A percentile compares a stretch with the other conserved stretches of the same genome.
Conservation (phyloP, 345 rosid genomes). For the Isatis tinctoria region DNA sequence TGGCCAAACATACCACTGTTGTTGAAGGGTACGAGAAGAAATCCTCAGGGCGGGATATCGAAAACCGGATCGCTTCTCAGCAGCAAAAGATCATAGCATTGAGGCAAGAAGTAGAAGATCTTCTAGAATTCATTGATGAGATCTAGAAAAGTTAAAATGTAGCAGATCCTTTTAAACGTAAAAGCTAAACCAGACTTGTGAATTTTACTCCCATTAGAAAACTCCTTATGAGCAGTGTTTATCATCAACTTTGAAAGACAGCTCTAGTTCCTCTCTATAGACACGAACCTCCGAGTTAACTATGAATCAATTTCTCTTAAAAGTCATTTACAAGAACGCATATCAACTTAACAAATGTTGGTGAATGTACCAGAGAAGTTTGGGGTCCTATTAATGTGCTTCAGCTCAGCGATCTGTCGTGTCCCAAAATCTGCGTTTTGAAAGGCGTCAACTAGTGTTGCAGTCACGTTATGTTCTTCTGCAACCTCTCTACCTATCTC, state of each 20-base stretch:
- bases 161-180: background rate
- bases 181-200: background rate
- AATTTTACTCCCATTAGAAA: constrained; percentile 2
- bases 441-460: constrained; percentile 90
- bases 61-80: constrained; percentile 62
- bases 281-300: background rate
- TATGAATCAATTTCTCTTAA: background rate
- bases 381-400: constrained; percentile 83
- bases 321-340: constrained; percentile 21
- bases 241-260: constrained; percentile 14
- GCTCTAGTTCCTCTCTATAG: background rate
- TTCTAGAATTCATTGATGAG: constrained; percentile 73
- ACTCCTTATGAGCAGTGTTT: background rate
- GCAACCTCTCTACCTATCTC: constrained; percentile 73
- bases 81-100: constrained; percentile 62
- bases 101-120: constrained; percentile 87
- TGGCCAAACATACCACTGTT: constrained; percentile 47
- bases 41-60: constrained; percentile 60
- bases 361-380: constrained; percentile 88
- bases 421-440: constrained; percentile 86
- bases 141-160: constrained; percentile 35
- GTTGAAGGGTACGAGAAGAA: constrained; percentile 46
- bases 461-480: constrained; percentile 66
- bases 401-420: constrained; percentile 82
- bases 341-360: constrained; percentile 39